A percentile compares a stretch with the other conserved stretches of the same genome.
Evolutionary conservation across 345 rosid species (phyloP).

Genomic region (Gossypium bickii): DNA sequence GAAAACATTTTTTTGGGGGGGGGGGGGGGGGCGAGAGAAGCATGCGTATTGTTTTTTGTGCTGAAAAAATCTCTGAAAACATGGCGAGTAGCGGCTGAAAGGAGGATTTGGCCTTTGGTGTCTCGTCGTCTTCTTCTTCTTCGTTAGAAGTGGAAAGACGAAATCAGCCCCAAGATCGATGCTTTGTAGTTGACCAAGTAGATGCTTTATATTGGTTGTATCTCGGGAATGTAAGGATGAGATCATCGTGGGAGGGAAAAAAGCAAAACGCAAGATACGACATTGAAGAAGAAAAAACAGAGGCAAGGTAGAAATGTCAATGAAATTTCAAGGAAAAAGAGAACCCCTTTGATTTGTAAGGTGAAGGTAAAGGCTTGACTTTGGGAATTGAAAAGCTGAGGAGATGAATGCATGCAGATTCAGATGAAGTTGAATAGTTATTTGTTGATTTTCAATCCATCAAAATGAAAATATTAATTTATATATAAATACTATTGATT

Average conservation of each 20-base stretch:
- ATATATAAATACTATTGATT: no score
- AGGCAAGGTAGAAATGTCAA: not conserved
- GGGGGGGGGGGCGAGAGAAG: slow-evolving; percentile 31
- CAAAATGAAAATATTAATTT: no score
- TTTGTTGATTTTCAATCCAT: not conserved
- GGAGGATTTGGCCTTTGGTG: slow-evolving; percentile 9
- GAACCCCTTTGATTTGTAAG: slow-evolving; percentile 40
- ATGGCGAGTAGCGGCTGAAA: slow-evolving; percentile 64
- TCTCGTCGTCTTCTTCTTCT: slow-evolving; percentile 10
- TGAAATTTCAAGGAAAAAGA: slow-evolving; percentile 10
- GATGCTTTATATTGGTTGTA: slow-evolving; percentile 13
- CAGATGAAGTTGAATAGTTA: slow-evolving; percentile 1
- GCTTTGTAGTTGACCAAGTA: not conserved
- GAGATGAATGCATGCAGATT: slow-evolving; percentile 3
- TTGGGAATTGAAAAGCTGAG: slow-evolving; percentile 44
- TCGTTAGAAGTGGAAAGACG: slow-evolving; percentile 25
- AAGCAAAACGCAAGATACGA: slow-evolving; percentile 13
- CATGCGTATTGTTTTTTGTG: slow-evolving; percentile 93
- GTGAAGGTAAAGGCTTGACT: slow-evolving; percentile 33
- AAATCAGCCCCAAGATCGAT: not conserved
- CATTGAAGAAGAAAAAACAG: slow-evolving; percentile 30
- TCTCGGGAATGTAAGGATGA: slow-evolving; percentile 53
- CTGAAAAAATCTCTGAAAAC: slow-evolving; percentile 76
- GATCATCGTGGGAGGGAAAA: not conserved
- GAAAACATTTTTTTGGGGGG: not conserved